Evolutionary conservation across 495 filamentous ascomycete genomes (phyloP), one percentile per base, ranked within the genome.

Genomic region (Neurospora sp.): DNA sequence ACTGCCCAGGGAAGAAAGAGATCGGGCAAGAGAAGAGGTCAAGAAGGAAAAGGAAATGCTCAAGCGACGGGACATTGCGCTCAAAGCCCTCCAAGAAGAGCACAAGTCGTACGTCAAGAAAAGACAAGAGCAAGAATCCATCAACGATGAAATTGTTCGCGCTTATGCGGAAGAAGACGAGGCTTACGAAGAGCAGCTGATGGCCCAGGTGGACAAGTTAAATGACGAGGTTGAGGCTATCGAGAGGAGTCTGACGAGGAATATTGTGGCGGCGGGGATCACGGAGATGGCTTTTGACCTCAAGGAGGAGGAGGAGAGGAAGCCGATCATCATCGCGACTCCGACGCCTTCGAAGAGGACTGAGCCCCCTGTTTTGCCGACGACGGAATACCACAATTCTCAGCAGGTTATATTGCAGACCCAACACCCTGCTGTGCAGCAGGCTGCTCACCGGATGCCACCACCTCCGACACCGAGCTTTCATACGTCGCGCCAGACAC

Each of bases 361-460:
- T 35, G 53, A 65, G 14, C 6, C 53, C 53, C 53, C 53, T 27
- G 53, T 65, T 37, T 2, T 65, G 14, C 53, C 53, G 31, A 35
- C 27, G 27, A 35, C 53, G 6, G 53, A 65, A 14, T 65, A 65
- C 0, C 53, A 35, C 18, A 37, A 65, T 37, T 65, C 53, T 9
- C 53, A 65, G 20, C 84, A 88, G 74, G 78, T 87, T 16, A 83
- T 86, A 38, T 77, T 83, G 20, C 85, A 88, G 69, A 87, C 85
- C 0, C 85, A 88, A 72, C 69, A 65, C 18, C 27, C 53, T 31
- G 31, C 39, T 14, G 14, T 45, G 27, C 40, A 41, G 22, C n/a
- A 65, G 20, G 3, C 18, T 14, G 18, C 37, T 9, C 14, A 38
- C 4, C 9, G 20, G 6, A 45, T 69, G 65, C 39, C 71, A 44